Evolutionary conservation across 345 rosid genomes (phyloP).

Genomic region (Triadica sebifera): DNA sequence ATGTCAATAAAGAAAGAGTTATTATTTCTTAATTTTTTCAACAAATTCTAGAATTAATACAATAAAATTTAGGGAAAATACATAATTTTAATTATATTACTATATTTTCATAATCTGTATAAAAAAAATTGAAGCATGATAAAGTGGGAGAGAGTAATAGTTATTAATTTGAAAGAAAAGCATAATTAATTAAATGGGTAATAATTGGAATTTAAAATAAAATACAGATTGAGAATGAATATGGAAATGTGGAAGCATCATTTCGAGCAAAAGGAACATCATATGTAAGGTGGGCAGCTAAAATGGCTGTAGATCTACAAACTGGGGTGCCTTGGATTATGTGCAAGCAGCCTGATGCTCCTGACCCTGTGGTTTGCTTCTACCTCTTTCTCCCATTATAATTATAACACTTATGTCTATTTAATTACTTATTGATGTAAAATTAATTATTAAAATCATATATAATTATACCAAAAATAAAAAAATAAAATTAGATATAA

Average conservation of each 20-base stretch:
- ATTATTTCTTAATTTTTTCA: too few species aligned
- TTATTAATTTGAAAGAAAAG: neutral
- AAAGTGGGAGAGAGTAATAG: neutral
- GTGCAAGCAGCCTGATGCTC: slow-evolving; percentile 92
- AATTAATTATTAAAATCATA: neutral
- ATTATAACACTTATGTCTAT: too few species aligned
- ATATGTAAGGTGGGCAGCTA: slow-evolving; percentile 74
- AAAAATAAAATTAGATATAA: neutral
- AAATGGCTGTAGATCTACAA: slow-evolving; percentile 61
- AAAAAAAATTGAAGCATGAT: neutral
- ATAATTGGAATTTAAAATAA: neutral
- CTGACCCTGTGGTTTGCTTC: slow-evolving; percentile 63
- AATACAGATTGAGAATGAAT: slow-evolving; percentile 78
- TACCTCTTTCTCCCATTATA: too few species aligned
- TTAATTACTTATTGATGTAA: neutral
- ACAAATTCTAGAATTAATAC: too few species aligned
- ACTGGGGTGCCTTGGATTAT: slow-evolving; percentile 91
- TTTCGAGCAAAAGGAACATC: slow-evolving; percentile 54
- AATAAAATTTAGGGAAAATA: too few species aligned
- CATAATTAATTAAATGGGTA: neutral
- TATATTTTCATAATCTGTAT: neutral
- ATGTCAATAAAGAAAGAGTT: too few species aligned
- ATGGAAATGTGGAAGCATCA: slow-evolving; percentile 52
- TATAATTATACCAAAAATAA: too few species aligned
- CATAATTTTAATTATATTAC: too few species aligned